Evolutionary conservation across 768 basidiomycete species (phyloP).

Genomic region (Hydnomerulius pinastri): DNA sequence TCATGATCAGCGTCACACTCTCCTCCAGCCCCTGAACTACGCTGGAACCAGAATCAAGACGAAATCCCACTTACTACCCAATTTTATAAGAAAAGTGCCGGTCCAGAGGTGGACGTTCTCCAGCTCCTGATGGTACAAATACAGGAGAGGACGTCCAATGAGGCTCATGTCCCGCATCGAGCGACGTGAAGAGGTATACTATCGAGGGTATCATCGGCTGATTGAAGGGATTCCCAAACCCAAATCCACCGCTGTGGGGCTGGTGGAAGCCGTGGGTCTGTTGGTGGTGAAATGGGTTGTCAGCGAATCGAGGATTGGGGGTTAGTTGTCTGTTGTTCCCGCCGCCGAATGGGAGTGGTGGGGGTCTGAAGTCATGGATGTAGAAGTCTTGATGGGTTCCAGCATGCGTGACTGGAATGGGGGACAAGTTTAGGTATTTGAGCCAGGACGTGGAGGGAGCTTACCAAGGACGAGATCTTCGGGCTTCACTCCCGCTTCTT

Average conservation of each 20-base stretch:
- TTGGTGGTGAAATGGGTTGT: constrained; percentile 12
- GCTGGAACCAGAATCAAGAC: neutral
- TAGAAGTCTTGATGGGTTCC: constrained; percentile 45
- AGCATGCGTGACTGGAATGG: constrained; percentile 38
- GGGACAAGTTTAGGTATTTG: neutral
- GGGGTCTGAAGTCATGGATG: constrained; percentile 35
- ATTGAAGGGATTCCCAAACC: constrained; percentile 13
- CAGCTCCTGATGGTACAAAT: constrained; percentile 18
- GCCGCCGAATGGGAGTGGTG: too few relatives aligned
- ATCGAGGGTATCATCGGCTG: constrained; percentile 38
- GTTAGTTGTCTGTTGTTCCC: constrained; percentile 5
- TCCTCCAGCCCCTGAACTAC: neutral
- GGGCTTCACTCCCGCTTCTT: constrained; percentile 35
- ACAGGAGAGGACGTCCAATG: constrained; percentile 42
- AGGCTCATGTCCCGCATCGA: constrained; percentile 32
- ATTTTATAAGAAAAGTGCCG: constrained; percentile 30
- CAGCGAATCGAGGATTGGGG: constrained; percentile 4
- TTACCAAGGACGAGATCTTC: constrained; percentile 46
- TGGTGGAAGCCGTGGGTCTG: constrained; percentile 18
- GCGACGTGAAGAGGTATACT: constrained; percentile 45
- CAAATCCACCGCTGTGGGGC: constrained; percentile 14
- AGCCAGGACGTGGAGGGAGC: constrained; percentile 2
- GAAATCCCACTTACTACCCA: constrained; percentile 27
- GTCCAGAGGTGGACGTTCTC: constrained; percentile 19
- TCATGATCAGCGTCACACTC: neutral